Percentiles rank a stretch among this genome's conserved stretches.
phyloP scores from a whole-genome alignment of 495 filamentous ascomycete genomes.

The Podospora appendiculata region DNA sequence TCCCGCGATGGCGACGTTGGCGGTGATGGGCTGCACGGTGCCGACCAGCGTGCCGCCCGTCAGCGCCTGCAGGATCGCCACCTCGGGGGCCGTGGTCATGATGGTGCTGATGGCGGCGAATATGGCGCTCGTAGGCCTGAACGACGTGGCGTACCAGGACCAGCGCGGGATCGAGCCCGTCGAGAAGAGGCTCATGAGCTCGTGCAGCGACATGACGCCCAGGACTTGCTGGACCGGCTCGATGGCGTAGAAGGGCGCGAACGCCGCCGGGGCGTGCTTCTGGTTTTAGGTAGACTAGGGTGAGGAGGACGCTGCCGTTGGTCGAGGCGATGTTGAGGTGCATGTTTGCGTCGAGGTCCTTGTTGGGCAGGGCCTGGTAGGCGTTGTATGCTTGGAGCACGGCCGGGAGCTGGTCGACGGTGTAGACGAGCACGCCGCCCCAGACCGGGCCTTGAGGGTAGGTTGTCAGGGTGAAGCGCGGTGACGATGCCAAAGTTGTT shows the following conservation, averaged over 20 bases:
- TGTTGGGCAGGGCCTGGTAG: background rate
- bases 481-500: constrained; percentile 37
- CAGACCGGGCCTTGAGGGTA: background rate
- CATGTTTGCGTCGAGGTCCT: background rate
- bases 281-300: background rate
- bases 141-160: background rate
- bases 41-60: background rate
- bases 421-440: background rate
- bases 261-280: background rate
- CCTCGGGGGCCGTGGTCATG: background rate
- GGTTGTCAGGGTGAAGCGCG: background rate
- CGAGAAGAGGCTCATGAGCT: background rate
- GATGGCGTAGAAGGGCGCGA: background rate
- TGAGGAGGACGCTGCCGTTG: background rate
- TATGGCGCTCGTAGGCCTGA: background rate
- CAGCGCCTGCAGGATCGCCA: background rate
- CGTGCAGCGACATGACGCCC: background rate
- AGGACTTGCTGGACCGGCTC: background rate
- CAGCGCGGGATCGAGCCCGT: background rate
- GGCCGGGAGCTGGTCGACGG: background rate
- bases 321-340: background rate
- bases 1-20: background rate
- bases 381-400: background rate
- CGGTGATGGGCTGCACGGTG: background rate
- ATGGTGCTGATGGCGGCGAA: background rate